These are phyloP conservation scores for Xenoacremonium recifei DNA, from an alignment of 2,329 filamentous ascomycete genomes.

Conservation along the genomic window DNA sequence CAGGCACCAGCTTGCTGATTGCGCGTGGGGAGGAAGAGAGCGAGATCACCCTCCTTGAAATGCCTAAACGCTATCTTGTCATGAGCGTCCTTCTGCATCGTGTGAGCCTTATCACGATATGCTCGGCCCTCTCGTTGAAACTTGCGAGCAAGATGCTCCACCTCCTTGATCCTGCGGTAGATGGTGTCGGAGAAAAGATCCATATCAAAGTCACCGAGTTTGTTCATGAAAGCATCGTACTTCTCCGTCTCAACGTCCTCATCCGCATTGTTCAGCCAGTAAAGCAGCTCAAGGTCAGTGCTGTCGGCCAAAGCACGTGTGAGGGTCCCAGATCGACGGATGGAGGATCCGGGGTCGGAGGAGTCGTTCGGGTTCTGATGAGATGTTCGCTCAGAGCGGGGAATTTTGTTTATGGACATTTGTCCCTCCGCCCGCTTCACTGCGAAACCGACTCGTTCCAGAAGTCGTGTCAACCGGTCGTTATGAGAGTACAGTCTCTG, in stretches of 20 bases:
- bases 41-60: constrained; percentile 95
- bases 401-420: constrained; percentile 73
- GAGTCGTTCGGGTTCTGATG: constrained; percentile 60
- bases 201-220: constrained; percentile 75
- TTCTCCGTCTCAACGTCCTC: constrained; percentile 66
- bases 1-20: constrained; percentile 94
- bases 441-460: constrained; percentile 85
- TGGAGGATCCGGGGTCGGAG: constrained; percentile 52
- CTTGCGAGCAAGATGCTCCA: constrained; percentile 89
- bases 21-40: constrained; percentile 87
- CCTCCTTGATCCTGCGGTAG: constrained; percentile 86
- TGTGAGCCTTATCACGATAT: constrained; percentile 84
- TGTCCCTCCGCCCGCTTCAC: constrained; percentile 70
- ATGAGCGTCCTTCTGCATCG: constrained; percentile 78
- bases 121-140: constrained; percentile 85
- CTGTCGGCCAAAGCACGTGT: constrained; percentile 58
- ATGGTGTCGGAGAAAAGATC: constrained; percentile 83
- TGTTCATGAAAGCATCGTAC: constrained; percentile 72
- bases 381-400: constrained; percentile 54
- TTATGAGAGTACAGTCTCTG: constrained; percentile 81
- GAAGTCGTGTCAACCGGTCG: constrained; percentile 75
- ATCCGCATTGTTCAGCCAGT: constrained; percentile 76
- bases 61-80: constrained; percentile 95
- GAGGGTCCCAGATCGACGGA: constrained; percentile 53
- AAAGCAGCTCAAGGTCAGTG: constrained; percentile 69